Evolutionary conservation across 176 grass and related monocot species (phyloP).

Genomic region (Cenchrus americanus): DNA sequence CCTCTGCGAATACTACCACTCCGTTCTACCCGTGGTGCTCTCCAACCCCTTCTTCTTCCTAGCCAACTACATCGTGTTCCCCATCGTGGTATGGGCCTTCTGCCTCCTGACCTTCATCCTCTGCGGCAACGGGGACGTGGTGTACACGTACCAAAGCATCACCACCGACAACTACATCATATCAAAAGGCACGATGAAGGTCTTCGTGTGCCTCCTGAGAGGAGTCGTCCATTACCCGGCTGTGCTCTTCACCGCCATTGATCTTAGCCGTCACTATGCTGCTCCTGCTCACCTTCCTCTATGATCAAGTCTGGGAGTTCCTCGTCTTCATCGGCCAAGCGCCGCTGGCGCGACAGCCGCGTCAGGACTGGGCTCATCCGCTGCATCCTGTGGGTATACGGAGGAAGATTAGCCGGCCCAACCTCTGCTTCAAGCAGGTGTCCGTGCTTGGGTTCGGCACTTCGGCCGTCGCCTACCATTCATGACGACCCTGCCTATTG

Average conservation of each 20-base stretch:
- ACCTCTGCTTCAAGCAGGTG: background rate
- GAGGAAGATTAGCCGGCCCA: background rate
- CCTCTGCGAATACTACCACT: background rate
- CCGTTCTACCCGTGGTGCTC: background rate
- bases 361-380: background rate
- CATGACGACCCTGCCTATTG: background rate
- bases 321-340: background rate
- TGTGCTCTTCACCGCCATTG: background rate
- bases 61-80: background rate
- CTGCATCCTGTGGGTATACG: background rate
- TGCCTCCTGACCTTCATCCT: background rate
- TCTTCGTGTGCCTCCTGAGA: background rate
- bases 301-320: background rate
- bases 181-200: accelerated
- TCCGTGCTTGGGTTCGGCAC: background rate
- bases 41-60: background rate
- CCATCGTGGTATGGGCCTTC: background rate
- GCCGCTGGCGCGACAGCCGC: background rate
- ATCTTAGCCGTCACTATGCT: background rate
- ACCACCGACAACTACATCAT: background rate
- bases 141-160: background rate
- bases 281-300: background rate
- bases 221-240: background rate
- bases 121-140: background rate
- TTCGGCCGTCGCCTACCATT: background rate